phyloP scores from a whole-genome alignment of 2,329 filamentous ascomycete species.

The Helicocarpus griseus region DNA sequence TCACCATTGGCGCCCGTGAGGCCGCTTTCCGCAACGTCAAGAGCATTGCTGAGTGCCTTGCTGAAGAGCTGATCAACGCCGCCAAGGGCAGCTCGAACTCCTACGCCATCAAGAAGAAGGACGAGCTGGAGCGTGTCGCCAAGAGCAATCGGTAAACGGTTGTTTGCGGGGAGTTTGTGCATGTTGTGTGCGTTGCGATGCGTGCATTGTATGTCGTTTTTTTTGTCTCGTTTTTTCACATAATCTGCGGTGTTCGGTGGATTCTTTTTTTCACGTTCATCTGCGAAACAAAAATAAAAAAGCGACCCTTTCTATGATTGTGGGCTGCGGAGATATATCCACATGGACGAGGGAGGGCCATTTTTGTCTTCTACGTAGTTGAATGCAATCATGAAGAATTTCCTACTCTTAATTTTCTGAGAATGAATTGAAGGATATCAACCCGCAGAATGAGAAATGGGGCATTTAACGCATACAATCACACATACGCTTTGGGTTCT shows the following conservation, averaged over 20 bases:
- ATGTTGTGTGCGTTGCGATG: slow-evolving; percentile 25
- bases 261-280: slow-evolving; percentile 20
- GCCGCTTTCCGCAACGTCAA: slow-evolving; percentile 99
- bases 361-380: slow-evolving; percentile 27
- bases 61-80: slow-evolving; percentile 99
- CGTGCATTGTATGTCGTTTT: slow-evolving; percentile 26
- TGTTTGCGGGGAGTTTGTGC: slow-evolving; percentile 28
- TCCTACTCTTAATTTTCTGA: slow-evolving; percentile 14
- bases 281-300: background rate
- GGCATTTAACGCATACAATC: background rate
- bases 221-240: slow-evolving; percentile 17
- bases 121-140: slow-evolving; percentile 99
- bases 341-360: background rate
- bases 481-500: background rate
- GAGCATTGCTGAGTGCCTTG: slow-evolving; percentile 98
- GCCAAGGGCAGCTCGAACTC: slow-evolving; percentile 99
- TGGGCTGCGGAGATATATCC: background rate
- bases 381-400: slow-evolving; percentile 34
- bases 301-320: background rate
- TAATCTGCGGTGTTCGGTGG: slow-evolving; percentile 4
- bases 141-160: slow-evolving; percentile 97
- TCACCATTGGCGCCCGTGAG: slow-evolving; percentile 98
- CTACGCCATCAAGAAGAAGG: slow-evolving; percentile 99
- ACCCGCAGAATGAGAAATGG: background rate
- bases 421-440: slow-evolving; percentile 10